Base-by-base conservation (phyloP, 1,284 basidiomycete genomes). In the Tilletia caries region DNA sequence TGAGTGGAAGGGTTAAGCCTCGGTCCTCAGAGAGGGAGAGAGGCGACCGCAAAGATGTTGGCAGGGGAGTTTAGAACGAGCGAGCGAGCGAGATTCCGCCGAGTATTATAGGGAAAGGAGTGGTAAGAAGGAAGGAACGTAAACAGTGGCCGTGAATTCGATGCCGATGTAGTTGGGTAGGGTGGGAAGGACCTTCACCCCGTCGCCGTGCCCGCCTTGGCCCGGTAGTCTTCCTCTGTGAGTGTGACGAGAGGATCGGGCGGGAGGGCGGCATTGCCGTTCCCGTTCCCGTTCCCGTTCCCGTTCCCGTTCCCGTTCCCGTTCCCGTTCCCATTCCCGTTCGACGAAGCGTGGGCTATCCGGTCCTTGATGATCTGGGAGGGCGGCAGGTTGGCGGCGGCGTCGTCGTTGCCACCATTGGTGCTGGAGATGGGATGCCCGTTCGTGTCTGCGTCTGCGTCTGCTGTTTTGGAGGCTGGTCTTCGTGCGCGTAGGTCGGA, bases 241-340 rank as follows among this genome's bases (percentile, higher is more conserved):
- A 69, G 71, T 1, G 76, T 77, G 25, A 75, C 69, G 23, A 75
- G 71, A 1, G 74, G 76, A 29, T 77, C 69, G 20, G 54, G 15
- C 18, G 54, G 25, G 23, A 32, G 15, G 8, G 3, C 10, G 6
- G 8, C 54, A 25, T 60, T 25, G 1, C 8, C 6, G 23, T 60
- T 60, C 27, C 15, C 50, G 50, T 18, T 6, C 6, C 12, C 50
- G 6, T 8, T n/a, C 6, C 12, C 50, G 23, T 15, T 6, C 13
- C 15, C 50, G 23, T 25, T 52, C 50, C 50, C 50, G 50, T 52
- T 10, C n/a, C 37, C 64, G 37, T 46, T 18, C 67, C 70, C 66
- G 27, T 69, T 65, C 13, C 70, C 68, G 25, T 73, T 71, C n/a
- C n/a, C n/a, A n/a, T n/a, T n/a, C n/a, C n/a, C n/a, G n/a, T n/a